Conservation (phyloP, 75 land plant species). For the Pinus albicaulis region DNA sequence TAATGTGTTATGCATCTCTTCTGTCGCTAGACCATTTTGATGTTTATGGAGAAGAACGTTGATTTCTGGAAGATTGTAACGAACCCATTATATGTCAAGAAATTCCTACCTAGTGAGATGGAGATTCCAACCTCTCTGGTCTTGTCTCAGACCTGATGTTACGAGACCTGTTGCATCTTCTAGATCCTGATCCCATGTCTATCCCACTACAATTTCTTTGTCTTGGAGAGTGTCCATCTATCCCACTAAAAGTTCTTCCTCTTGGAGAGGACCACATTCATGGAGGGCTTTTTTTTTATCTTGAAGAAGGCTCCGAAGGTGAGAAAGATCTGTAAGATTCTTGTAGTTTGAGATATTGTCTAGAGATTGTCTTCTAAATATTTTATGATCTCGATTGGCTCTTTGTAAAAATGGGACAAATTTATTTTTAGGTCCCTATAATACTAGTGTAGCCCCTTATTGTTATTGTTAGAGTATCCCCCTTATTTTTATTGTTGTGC, state of each 20-base stretch:
- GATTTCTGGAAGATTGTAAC: slow-evolving; percentile 31
- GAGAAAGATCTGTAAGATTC: slow-evolving; percentile 10
- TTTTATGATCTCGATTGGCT: too few relatives aligned
- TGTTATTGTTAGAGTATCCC: too few relatives aligned
- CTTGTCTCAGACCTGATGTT: slow-evolving; percentile 27
- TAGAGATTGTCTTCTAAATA: too few relatives aligned
- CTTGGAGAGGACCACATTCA: slow-evolving; percentile 33
- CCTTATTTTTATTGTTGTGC: too few relatives aligned
- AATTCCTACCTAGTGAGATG: slow-evolving; percentile 19
- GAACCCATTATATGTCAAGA: slow-evolving; percentile 19
- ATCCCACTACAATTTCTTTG: slow-evolving; percentile 19
- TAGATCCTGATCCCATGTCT: neutral
- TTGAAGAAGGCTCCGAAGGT: slow-evolving; percentile 23
- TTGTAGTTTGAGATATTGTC: too few relatives aligned
- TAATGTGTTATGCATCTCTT: slow-evolving; percentile 29
- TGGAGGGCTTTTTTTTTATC: slow-evolving; percentile 37
- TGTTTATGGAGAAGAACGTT: slow-evolving; percentile 42
- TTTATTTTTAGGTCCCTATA: too few relatives aligned
- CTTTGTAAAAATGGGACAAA: too few relatives aligned
- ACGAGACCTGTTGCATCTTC: slow-evolving; percentile 24
- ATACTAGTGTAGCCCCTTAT: too few relatives aligned
- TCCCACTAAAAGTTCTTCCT: too few relatives aligned
- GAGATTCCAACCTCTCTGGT: slow-evolving; percentile 20
- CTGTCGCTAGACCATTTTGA: slow-evolving; percentile 49
- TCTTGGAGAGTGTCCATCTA: too few relatives aligned